These are phyloP conservation scores for Trametes elegans DNA, from an alignment of 768 basidiomycete species.

Conservation along the genomic window DNA sequence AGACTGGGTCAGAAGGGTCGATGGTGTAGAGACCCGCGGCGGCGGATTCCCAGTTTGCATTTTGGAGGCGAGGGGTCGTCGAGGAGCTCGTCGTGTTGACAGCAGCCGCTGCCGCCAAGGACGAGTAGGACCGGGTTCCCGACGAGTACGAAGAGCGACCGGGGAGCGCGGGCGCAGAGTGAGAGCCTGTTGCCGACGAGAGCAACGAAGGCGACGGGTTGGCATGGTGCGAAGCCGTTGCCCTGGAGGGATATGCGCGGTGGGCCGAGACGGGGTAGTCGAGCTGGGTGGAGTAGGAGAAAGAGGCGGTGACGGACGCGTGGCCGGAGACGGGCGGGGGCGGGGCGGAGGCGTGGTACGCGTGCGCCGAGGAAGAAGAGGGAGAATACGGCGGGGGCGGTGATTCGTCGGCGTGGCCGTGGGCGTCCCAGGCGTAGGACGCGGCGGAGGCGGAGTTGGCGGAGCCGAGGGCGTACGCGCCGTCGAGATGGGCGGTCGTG, in stretches of 20 bases:
- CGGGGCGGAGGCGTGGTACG: slow-evolving; percentile 2
- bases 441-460: not conserved
- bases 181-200: not conserved
- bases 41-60: slow-evolving; percentile 14
- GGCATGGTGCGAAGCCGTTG: not conserved
- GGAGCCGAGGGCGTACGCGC: not conserved
- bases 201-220: not conserved
- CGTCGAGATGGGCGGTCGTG: slow-evolving; percentile 3
- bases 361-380: not conserved
- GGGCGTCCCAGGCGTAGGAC: slow-evolving; percentile 10
- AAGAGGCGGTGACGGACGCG: slow-evolving; percentile 10
- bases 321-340: slow-evolving; percentile 2
- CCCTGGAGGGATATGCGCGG: not conserved
- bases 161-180: not conserved
- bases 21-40: slow-evolving; percentile 18
- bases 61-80: slow-evolving; percentile 13
- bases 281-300: slow-evolving; percentile 2
- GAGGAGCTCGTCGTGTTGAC: not conserved
- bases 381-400: slow-evolving; percentile 8
- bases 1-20: slow-evolving; percentile 12
- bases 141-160: slow-evolving; percentile 2
- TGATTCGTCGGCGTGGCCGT: slow-evolving; percentile 9
- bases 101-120: slow-evolving; percentile 5
- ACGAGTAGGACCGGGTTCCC: slow-evolving; percentile 2
- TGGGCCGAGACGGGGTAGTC: slow-evolving; percentile 6